phyloP scores from a whole-genome alignment of 352 stramenopile species.

The Phytophthora nicotianae region DNA sequence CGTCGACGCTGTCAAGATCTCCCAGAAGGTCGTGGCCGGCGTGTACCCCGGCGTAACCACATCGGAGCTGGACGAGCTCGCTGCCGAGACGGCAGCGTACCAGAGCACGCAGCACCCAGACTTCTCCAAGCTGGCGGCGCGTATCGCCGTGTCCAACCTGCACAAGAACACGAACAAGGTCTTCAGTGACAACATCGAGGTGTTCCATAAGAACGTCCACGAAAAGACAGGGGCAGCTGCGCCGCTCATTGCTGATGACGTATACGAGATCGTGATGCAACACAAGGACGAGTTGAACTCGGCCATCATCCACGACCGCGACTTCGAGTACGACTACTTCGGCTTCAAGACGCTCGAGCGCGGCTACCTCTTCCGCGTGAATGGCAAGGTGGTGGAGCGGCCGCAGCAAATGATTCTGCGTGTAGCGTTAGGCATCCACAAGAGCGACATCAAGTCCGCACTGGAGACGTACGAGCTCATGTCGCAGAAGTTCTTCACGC shows the following conservation, averaged over 20 bases:
- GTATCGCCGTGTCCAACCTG: conserved; percentile 98
- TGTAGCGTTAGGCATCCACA: conserved; percentile 98
- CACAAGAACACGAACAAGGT: conserved; percentile 99
- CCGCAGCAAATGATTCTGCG: conserved; percentile 99
- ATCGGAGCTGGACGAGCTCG: conserved; percentile 98
- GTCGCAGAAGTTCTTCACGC: conserved; percentile 96
- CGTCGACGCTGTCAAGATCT: conserved; percentile 96
- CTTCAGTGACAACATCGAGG: conserved; percentile 95
- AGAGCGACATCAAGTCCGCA: conserved; percentile 92
- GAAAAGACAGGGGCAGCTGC: conserved; percentile 94
- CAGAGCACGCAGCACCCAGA: conserved; percentile 98
- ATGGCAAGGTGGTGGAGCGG: conserved; percentile 96
- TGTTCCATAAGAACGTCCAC: conserved; percentile 96
- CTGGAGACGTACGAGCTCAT: conserved; percentile 99
- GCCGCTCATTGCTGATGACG: conserved; percentile 94
- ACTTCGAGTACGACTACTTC: conserved; percentile 99
- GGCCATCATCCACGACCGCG: conserved; percentile 97
- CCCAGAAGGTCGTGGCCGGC: conserved; percentile 99
- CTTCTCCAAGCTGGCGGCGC: conserved; percentile 97
- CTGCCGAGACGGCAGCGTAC: conserved; percentile 97
- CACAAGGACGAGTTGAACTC: conserved; percentile 96
- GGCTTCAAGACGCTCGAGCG: conserved; percentile 99
- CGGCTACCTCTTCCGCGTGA: conserved; percentile 96
- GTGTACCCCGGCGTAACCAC: conserved; percentile 99
- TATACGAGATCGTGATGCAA: conserved; percentile 96